A percentile compares a stretch with the other conserved stretches of the same genome.
phyloP scores from a whole-genome alignment of 2,329 filamentous ascomycete genomes.

The Xylaria sp. region DNA sequence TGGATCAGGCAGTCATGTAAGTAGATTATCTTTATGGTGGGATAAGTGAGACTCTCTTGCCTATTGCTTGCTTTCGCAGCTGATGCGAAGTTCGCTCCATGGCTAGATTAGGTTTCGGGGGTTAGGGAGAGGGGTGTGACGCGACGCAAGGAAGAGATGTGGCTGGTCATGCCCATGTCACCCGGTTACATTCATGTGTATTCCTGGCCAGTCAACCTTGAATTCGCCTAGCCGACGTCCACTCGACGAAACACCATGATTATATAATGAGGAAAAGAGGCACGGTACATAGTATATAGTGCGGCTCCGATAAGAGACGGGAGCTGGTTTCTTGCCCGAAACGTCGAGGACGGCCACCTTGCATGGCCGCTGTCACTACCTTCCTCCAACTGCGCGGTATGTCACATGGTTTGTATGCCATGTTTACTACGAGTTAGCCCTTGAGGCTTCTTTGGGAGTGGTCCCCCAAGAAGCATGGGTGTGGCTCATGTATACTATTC shows the following conservation, averaged over 20 bases:
- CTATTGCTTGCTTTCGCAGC: slow-evolving; percentile 1
- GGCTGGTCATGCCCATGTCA: slow-evolving; percentile 3
- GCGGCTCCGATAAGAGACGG: slow-evolving; percentile 23
- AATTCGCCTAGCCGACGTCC: neutral
- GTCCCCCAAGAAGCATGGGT: neutral
- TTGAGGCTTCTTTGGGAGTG: neutral
- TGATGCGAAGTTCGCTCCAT: slow-evolving; percentile 3
- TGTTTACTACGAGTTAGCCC: neutral
- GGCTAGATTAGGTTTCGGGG: slow-evolving; percentile 7
- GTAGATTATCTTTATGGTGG: slow-evolving; percentile 8
- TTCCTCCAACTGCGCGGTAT: neutral
- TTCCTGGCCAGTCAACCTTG: neutral
- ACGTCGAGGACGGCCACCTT: neutral
- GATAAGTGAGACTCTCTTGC: slow-evolving; percentile 6
- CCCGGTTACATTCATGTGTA: neutral
- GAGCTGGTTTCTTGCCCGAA: slow-evolving; percentile 1
- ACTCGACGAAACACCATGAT: neutral
- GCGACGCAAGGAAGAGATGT: slow-evolving; percentile 1
- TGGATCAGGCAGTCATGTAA: slow-evolving; percentile 23
- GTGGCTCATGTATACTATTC: slow-evolving; percentile 22
- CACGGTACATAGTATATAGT: neutral
- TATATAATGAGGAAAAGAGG: slow-evolving; percentile 7
- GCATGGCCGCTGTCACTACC: slow-evolving; percentile 8
- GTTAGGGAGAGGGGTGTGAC: neutral
- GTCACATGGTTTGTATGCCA: neutral